Conservation (phyloP, 2,329 filamentous ascomycete genomes). For the Sporothrix mexicana region DNA sequence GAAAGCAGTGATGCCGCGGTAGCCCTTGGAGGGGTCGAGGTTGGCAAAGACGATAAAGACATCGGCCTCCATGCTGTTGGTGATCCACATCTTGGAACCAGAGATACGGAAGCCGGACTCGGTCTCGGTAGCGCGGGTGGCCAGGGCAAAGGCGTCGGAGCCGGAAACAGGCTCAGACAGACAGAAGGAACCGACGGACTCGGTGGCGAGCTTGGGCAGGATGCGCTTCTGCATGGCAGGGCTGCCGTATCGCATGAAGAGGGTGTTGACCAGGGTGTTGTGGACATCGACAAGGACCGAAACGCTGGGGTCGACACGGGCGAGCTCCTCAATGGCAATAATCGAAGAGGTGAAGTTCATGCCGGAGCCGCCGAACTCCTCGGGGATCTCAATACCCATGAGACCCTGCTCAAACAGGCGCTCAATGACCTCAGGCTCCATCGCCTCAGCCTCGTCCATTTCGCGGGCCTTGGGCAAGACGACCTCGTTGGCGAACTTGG, state of each 20-base stretch:
- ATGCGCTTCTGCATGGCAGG: conserved; percentile 80
- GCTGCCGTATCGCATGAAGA: conserved; percentile 83
- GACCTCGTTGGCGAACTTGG: conserved; percentile 87
- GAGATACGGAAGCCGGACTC: conserved; percentile 83
- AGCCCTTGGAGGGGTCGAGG: conserved; percentile 86
- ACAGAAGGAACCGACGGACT: conserved; percentile 91
- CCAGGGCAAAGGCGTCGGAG: conserved; percentile 93
- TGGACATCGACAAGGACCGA: conserved; percentile 96
- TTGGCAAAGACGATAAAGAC: conserved; percentile 99
- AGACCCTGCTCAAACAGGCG: conserved; percentile 96
- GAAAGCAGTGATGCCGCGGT: conserved; percentile 97
- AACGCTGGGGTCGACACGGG: conserved; percentile 90
- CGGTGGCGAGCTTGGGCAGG: conserved; percentile 86
- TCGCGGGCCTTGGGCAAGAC: conserved; percentile 91
- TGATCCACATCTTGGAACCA: conserved; percentile 99
- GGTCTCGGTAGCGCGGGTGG: conserved; percentile 87
- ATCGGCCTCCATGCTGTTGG: conserved; percentile 89
- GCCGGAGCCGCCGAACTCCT: conserved; percentile 93
- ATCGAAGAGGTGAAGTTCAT: conserved; percentile 99
- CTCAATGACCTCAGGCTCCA: conserved; percentile 88
- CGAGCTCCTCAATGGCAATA: conserved; percentile 95
- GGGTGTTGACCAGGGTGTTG: conserved; percentile 97
- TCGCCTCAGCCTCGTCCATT: conserved; percentile 95
- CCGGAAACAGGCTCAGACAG: conserved; percentile 91
- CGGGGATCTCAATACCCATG: conserved; percentile 97